A percentile compares a stretch with the other conserved stretches of the same genome.
Conservation (phyloP, 352 stramenopile genomes). For the Globisporangium paroecandrum region DNA sequence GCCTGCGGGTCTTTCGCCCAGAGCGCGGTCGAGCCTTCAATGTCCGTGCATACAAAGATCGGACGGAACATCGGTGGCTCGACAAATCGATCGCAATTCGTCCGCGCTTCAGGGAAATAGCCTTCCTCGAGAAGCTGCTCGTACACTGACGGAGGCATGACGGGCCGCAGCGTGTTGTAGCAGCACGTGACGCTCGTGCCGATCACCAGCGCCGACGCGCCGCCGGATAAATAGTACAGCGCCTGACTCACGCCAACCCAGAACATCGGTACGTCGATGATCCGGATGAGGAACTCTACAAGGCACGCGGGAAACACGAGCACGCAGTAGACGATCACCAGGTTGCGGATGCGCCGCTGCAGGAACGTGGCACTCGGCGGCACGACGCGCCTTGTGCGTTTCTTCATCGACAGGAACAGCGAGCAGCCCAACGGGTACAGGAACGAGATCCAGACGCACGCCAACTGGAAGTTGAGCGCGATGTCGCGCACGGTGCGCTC, state of each 20-base stretch:
- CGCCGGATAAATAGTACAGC: slow-evolving; percentile 61
- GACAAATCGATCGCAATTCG: slow-evolving; percentile 31
- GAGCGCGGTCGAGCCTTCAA: slow-evolving; percentile 71
- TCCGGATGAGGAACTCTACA: slow-evolving; percentile 34
- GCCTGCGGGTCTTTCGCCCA: slow-evolving; percentile 45
- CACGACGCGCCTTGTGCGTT: slow-evolving; percentile 38
- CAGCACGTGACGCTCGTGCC: slow-evolving; percentile 61
- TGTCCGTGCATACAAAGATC: slow-evolving; percentile 82
- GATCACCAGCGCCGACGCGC: slow-evolving; percentile 54
- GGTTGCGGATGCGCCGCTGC: slow-evolving; percentile 62
- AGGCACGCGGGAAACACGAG: slow-evolving; percentile 63
- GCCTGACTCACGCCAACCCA: slow-evolving; percentile 48
- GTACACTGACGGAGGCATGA: slow-evolving; percentile 60
- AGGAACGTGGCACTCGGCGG: slow-evolving; percentile 43
- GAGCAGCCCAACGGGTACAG: slow-evolving; percentile 54
- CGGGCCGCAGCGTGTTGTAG: slow-evolving; percentile 49
- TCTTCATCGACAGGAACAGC: slow-evolving; percentile 43
- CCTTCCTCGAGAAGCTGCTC: slow-evolving; percentile 60
- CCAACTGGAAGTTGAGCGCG: slow-evolving; percentile 43
- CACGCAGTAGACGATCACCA: slow-evolving; percentile 65
- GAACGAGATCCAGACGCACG: slow-evolving; percentile 50
- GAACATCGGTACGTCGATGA: slow-evolving; percentile 32
- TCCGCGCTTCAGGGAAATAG: slow-evolving; percentile 44
- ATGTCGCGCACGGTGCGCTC: slow-evolving; percentile 30
- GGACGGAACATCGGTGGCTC: slow-evolving; percentile 46